These are phyloP conservation scores for Mycena rebaudengoi DNA, from an alignment of 768 basidiomycete genomes.

Conservation along the genomic window DNA sequence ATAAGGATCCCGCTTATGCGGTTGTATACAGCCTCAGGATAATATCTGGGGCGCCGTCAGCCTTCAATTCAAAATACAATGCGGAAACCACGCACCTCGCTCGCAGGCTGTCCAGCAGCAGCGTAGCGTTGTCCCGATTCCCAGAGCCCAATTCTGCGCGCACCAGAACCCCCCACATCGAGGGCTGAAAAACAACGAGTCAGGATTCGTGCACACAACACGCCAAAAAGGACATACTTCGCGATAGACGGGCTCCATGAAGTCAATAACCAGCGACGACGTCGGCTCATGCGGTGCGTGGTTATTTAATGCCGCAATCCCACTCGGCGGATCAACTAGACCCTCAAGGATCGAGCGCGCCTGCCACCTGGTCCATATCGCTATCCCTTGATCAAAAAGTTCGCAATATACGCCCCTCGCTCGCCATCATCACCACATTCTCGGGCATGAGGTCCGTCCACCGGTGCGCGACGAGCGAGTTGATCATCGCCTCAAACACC, in stretches of 20 bases:
- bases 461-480: conserved; percentile 80
- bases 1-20: conserved; percentile 83
- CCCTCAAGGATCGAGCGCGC: conserved; percentile 83
- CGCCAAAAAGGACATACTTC: conserved; percentile 60
- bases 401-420: conserved; percentile 87
- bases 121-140: conserved; percentile 72
- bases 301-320: conserved; percentile 89
- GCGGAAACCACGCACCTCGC: conserved; percentile 65
- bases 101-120: conserved; percentile 75
- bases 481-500: conserved; percentile 90
- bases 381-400: conserved; percentile 82
- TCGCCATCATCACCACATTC: conserved; percentile 69
- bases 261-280: conserved; percentile 40
- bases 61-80: neutral
- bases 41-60: conserved; percentile 56
- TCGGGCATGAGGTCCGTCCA: conserved; percentile 79
- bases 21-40: conserved; percentile 80
- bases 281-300: conserved; percentile 75
- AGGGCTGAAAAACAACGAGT: conserved; percentile 67
- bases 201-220: neutral
- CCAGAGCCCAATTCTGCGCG: conserved; percentile 87
- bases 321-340: conserved; percentile 80
- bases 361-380: conserved; percentile 70
- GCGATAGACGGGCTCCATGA: conserved; percentile 76
- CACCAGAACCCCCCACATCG: conserved; percentile 96